These are phyloP conservation scores for Penicillium odoratum DNA, from an alignment of 495 filamentous ascomycete genomes.

Conservation along the genomic window DNA sequence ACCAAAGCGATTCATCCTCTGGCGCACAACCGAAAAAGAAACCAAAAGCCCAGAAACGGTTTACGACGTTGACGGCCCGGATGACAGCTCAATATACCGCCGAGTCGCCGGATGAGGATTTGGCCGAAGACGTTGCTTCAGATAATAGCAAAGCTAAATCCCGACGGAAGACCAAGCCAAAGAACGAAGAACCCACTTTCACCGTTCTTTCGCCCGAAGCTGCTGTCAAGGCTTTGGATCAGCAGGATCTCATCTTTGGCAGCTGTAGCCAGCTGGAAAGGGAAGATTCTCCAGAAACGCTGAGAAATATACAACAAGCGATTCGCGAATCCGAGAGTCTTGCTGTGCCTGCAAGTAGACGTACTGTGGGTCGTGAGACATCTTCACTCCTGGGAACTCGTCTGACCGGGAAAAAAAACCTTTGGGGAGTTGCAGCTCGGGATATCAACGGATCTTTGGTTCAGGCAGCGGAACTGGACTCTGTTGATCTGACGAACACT, in stretches of 20 bases:
- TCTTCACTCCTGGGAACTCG: conserved; percentile 22
- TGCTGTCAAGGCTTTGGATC: conserved; percentile 64
- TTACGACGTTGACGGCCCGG: conserved; percentile 80
- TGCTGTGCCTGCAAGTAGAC: not conserved
- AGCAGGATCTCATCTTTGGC: conserved; percentile 86
- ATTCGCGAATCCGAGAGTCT: conserved; percentile 59
- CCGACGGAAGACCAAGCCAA: conserved; percentile 29
- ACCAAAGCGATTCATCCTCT: conserved; percentile 2
- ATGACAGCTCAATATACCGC: conserved; percentile 72
- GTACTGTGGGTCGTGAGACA: not conserved
- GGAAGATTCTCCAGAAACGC: conserved; percentile 68
- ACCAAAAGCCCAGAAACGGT: conserved; percentile 65
- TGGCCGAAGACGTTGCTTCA: conserved; percentile 18
- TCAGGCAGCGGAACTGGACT: conserved; percentile 56
- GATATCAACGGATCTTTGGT: conserved; percentile 61
- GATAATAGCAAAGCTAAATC: conserved; percentile 26
- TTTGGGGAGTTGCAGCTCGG: conserved; percentile 72
- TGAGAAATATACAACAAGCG: conserved; percentile 69
- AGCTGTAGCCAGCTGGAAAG: conserved; percentile 86
- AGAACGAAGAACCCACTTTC: conserved; percentile 35
- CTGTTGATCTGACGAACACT: conserved; percentile 42
- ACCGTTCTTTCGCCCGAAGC: conserved; percentile 71
- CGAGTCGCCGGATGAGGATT: conserved; percentile 13
- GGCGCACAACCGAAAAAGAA: conserved; percentile 36
- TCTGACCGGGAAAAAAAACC: conserved; percentile 35